phyloP scores from a whole-genome alignment of 176 grass and related monocot genomes.

The Eleusine coracana region DNA sequence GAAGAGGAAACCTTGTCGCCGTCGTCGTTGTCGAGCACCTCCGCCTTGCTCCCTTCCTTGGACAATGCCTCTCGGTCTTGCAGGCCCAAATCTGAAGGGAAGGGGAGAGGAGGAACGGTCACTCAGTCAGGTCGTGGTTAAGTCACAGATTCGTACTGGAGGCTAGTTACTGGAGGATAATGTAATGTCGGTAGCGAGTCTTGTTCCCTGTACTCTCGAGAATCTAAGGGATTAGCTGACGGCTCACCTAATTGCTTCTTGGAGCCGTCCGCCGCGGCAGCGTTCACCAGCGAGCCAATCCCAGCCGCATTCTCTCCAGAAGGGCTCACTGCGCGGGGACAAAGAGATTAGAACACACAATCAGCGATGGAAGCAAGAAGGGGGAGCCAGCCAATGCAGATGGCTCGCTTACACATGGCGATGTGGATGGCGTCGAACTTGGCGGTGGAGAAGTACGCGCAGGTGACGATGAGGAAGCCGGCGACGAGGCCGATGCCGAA shows the following conservation, averaged over 20 bases:
- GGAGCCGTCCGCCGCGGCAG: conserved; percentile 21
- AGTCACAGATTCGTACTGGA: not conserved
- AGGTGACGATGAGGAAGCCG: conserved; percentile 65
- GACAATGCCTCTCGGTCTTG: conserved; percentile 2
- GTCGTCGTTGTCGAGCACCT: conserved; percentile 48
- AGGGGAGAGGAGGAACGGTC: not conserved
- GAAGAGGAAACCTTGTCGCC: not conserved
- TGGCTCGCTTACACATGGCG: conserved; percentile 37
- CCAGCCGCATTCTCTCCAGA: conserved; percentile 2
- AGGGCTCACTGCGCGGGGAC: conserved; percentile 20
- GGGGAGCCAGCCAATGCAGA: not conserved
- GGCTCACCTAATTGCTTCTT: conserved; percentile 32
- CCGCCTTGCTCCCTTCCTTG: conserved; percentile 40
- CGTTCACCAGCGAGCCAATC: conserved; percentile 28
- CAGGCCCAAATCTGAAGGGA: conserved; percentile 36
- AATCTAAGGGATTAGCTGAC: conserved; percentile 9
- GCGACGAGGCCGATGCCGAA: conserved; percentile 60
- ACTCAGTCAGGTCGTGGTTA: not conserved
- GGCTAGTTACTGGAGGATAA: not conserved
- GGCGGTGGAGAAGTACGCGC: conserved; percentile 70
- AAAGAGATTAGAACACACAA: not conserved
- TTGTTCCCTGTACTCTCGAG: not conserved
- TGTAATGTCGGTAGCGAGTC: not conserved
- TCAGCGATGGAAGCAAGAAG: not conserved
- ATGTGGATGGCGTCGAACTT: conserved; percentile 67